phyloP scores from a whole-genome alignment of 2,329 filamentous ascomycete species.

The Penicillium sp. region DNA sequence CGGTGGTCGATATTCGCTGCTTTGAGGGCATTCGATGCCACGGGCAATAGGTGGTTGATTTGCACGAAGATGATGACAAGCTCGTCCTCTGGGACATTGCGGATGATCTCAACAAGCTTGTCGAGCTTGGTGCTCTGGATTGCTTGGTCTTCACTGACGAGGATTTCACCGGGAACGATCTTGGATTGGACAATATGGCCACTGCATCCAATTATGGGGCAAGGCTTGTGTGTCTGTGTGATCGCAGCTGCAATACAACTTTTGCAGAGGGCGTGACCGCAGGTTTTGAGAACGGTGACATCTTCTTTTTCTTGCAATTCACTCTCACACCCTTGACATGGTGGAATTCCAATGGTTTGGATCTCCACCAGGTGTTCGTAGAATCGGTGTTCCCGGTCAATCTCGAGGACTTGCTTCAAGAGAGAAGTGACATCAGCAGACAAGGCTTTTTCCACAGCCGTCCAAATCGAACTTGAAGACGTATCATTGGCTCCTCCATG shows the following conservation, averaged over 20 bases:
- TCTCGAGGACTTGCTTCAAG: constrained; percentile 18
- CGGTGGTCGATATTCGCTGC: constrained; percentile 26
- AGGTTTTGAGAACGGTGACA: constrained; percentile 40
- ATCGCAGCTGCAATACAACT: constrained; percentile 26
- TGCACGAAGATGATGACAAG: constrained; percentile 51
- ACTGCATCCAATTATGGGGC: constrained; percentile 36
- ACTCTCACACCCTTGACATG: constrained; percentile 23
- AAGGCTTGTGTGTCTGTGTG: constrained; percentile 26
- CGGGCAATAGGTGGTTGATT: constrained; percentile 39
- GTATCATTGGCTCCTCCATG: not conserved
- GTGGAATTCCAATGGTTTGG: constrained; percentile 9
- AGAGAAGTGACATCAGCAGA: constrained; percentile 12
- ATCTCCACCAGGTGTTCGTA: constrained; percentile 16
- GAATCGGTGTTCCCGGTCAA: constrained; percentile 20
- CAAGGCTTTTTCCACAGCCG: not conserved
- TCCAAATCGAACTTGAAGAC: not conserved
- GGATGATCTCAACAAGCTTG: constrained; percentile 40
- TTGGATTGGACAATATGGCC: constrained; percentile 33
- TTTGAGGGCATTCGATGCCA: constrained; percentile 25
- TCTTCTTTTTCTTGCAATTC: constrained; percentile 22
- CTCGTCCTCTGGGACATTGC: constrained; percentile 37
- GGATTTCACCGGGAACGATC: constrained; percentile 33
- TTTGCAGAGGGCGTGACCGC: constrained; percentile 47
- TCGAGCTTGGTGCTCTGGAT: constrained; percentile 44
- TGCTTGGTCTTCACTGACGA: constrained; percentile 27